phyloP scores from a whole-genome alignment of 257 asterid genomes.

The Penstemon newberryi region DNA sequence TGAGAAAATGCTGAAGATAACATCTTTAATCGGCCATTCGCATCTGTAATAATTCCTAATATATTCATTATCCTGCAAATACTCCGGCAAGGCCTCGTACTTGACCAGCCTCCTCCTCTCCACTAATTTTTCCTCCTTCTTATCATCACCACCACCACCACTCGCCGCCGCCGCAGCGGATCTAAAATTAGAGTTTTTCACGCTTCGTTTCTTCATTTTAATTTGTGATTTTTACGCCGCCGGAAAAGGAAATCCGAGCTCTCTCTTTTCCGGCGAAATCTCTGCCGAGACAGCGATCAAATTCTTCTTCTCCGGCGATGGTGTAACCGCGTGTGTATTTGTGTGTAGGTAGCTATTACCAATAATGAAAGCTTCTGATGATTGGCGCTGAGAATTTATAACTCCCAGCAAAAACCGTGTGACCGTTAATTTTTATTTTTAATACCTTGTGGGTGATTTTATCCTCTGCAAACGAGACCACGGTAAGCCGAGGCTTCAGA shows the following conservation, averaged over 20 bases:
- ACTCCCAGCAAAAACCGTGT: slow-evolving; percentile 29
- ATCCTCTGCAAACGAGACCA: not conserved
- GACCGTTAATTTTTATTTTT: slow-evolving; percentile 13
- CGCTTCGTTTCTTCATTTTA: slow-evolving; percentile 44
- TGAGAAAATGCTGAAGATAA: slow-evolving; percentile 73
- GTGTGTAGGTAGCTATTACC: not conserved
- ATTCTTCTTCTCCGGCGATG: slow-evolving; percentile 16
- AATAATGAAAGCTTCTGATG: slow-evolving; percentile 14
- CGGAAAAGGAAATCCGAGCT: slow-evolving; percentile 27
- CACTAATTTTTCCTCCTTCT: slow-evolving; percentile 28
- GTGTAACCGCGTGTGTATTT: not conserved
- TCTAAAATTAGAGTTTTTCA: slow-evolving; percentile 21
- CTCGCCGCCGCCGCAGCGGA: slow-evolving; percentile 13
- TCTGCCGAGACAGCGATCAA: slow-evolving; percentile 28
- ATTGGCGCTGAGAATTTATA: slow-evolving; percentile 26
- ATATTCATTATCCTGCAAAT: slow-evolving; percentile 81
- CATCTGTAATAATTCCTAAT: slow-evolving; percentile 79
- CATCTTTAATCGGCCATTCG: slow-evolving; percentile 83
- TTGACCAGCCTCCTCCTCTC: slow-evolving; percentile 45
- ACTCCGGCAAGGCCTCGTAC: slow-evolving; percentile 81
- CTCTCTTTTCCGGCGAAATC: slow-evolving; percentile 40
- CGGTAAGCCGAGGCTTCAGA: not conserved
- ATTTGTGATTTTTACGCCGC: not conserved
- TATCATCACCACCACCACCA: slow-evolving; percentile 3
- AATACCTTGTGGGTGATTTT: not conserved